Conservation (phyloP, 768 basidiomycete genomes). For the Russula dissimulans region DNA sequence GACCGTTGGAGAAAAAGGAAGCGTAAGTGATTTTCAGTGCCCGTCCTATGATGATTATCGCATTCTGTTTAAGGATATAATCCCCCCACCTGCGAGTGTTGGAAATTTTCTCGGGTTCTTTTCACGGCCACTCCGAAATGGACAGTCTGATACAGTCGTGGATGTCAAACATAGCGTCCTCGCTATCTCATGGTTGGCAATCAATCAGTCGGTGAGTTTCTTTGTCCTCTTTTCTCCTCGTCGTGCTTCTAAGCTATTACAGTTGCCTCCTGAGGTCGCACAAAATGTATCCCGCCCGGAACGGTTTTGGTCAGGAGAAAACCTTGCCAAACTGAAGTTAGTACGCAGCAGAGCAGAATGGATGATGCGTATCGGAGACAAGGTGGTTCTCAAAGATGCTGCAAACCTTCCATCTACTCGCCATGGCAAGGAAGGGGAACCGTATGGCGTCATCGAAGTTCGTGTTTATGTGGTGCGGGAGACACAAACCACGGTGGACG, state of each 20-base stretch:
- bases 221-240: not conserved
- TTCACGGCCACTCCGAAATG: constrained; percentile 35
- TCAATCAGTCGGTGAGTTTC: constrained; percentile 68
- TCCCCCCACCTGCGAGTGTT: constrained; percentile 44
- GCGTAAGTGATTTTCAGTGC: constrained; percentile 36
- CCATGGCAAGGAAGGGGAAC: constrained; percentile 48
- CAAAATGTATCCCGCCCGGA: constrained; percentile 54
- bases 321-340: constrained; percentile 55
- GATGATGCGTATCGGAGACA: constrained; percentile 67
- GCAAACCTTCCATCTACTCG: constrained; percentile 42
- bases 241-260: constrained; percentile 5
- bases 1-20: constrained; percentile 64
- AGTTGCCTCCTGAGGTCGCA: constrained; percentile 57
- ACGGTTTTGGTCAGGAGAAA: constrained; percentile 63
- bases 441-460: constrained; percentile 40
- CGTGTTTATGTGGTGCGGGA: constrained; percentile 56
- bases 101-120: constrained; percentile 40
- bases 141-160: constrained; percentile 52
- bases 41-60: constrained; percentile 2
- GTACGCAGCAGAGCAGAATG: constrained; percentile 50
- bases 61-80: constrained; percentile 49
- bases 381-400: constrained; percentile 48
- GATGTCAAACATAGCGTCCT: constrained; percentile 68
- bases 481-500: constrained; percentile 55
- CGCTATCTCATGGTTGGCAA: constrained; percentile 77